Base-by-base conservation (phyloP, 805 yeast genomes). In the Ogataea degrootiae region DNA sequence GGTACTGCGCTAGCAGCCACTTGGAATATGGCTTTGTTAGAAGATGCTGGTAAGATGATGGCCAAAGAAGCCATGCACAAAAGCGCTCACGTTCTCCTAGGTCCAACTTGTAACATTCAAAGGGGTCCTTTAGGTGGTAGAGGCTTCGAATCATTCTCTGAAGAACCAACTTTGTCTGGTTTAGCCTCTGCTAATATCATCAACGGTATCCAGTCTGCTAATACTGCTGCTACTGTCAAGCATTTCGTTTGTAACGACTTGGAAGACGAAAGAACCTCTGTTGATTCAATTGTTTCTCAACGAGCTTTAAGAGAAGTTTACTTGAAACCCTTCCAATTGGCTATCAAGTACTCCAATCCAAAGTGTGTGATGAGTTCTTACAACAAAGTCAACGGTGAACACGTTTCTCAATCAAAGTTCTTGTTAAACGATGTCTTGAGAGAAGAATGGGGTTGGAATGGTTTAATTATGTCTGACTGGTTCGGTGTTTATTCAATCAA, bases 291-390 rank as follows among this genome's bases (percentile, higher is more conserved):
- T 21, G 66, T 82, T 43, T 67, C 83, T 1, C 79, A 77, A 55
- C 67, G 87, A 57, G 87, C 87, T 3, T 65, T 82, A 49, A 72
- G 87, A 57, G 87, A 82, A 61, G 74, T 82, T 46, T 82, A 82
- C 62, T 67, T 82, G 59, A 73, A 72, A 53, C 86, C 87, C 1
- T 82, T 82, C 67, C 80, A 80, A 63, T 63, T 82, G 39, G 85
- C 85, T 17, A 59, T 79, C 17, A 68, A 75, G 48, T 70, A 77
- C 48, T 45, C 83, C 22, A 60, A 73, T 46, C 87, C 88, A 26
- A 68, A 67, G 47, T 69, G 77, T 3, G 61, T 80, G 49, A 82
- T 82, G 87, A 78, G 85, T 12, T 67, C 81, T 44, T 82, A 82
- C 66, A 82, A 80, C 64, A 77, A 73, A 55, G 72, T 82, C 56